phyloP scores from a whole-genome alignment of 192 early-diverging fungal genomes.

The Pecoramyces ruminantium region DNA sequence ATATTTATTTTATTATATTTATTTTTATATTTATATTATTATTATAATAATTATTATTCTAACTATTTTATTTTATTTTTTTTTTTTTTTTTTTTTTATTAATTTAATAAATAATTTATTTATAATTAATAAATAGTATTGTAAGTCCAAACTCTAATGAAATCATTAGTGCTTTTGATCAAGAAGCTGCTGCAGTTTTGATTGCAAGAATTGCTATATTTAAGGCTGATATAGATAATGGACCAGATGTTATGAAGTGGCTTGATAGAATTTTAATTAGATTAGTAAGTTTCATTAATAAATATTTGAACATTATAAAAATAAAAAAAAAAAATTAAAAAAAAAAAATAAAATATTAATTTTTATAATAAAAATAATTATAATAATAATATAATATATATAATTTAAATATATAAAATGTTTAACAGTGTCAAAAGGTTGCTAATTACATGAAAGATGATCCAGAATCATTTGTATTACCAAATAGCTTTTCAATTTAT shows the following conservation, averaged over 20 bases:
- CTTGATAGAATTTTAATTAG: conserved; percentile 97
- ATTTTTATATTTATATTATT: background rate
- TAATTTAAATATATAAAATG: background rate
- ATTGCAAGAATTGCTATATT: conserved; percentile 94
- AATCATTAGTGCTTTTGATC: conserved; percentile 84
- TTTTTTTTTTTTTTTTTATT: background rate
- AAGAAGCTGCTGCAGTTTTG: conserved; percentile 90
- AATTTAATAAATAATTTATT: background rate
- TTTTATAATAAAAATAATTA: conserved; percentile 4
- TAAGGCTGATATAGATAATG: conserved; percentile 94
- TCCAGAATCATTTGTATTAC: conserved; percentile 71
- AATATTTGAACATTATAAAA: too few species aligned
- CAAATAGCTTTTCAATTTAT: conserved; percentile 91
- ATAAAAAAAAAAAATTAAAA: background rate
- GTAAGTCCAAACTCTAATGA: conserved; percentile 69
- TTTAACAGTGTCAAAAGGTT: conserved; percentile 71
- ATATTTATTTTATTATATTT: background rate
- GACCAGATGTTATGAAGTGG: conserved; percentile 91
- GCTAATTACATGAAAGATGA: conserved; percentile 94
- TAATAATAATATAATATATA: background rate
- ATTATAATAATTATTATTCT: background rate
- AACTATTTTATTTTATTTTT: too few species aligned
- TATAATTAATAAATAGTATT: conserved; percentile 9
- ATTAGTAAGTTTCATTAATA: conserved; percentile 21
- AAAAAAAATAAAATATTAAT: background rate